These are phyloP conservation scores for Amoeboaphelidium occidentale DNA, from an alignment of 371 early-diverging fungal genomes.

Conservation along the genomic window DNA sequence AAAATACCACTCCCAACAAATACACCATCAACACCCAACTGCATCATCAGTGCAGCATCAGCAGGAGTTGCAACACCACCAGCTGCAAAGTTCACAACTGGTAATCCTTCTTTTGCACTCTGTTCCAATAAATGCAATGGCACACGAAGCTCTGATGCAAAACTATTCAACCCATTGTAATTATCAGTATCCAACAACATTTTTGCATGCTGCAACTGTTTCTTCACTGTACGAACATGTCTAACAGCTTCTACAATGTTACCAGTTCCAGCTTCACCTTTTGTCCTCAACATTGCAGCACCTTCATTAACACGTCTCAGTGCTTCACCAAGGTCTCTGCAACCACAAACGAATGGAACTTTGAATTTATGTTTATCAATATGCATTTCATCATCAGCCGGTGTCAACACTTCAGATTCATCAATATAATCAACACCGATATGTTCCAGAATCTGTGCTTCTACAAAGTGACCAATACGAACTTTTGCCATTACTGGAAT, in stretches of 20 bases:
- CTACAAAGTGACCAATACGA: slow-evolving; percentile 95
- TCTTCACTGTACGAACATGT: slow-evolving; percentile 61
- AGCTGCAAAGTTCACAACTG: slow-evolving; percentile 93
- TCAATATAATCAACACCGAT: slow-evolving; percentile 87
- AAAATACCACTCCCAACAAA: slow-evolving; percentile 33
- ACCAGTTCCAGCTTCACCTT: slow-evolving; percentile 91
- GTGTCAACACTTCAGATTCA: slow-evolving; percentile 85
- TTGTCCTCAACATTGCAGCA: slow-evolving; percentile 87
- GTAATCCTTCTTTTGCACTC: slow-evolving; percentile 63
- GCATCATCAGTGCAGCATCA: slow-evolving; percentile 59
- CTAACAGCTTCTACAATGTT: slow-evolving; percentile 88
- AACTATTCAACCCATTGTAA: slow-evolving; percentile 31
- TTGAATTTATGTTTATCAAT: slow-evolving; percentile 75
- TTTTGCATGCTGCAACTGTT: slow-evolving; percentile 22
- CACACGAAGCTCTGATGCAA: slow-evolving; percentile 79
- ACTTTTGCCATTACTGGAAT: slow-evolving; percentile 97
- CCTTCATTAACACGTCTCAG: slow-evolving; percentile 87
- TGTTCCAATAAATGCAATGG: slow-evolving; percentile 69
- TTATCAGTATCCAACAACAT: slow-evolving; percentile 34
- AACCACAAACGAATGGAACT: slow-evolving; percentile 87
- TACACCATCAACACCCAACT: slow-evolving; percentile 92
- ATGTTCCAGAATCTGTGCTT: slow-evolving; percentile 78
- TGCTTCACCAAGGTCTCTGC: slow-evolving; percentile 88
- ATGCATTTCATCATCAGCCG: slow-evolving; percentile 78
- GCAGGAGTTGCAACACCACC: slow-evolving; percentile 92